Base-by-base conservation (phyloP, 208 protist species). In the Leishmania tropica region DNA sequence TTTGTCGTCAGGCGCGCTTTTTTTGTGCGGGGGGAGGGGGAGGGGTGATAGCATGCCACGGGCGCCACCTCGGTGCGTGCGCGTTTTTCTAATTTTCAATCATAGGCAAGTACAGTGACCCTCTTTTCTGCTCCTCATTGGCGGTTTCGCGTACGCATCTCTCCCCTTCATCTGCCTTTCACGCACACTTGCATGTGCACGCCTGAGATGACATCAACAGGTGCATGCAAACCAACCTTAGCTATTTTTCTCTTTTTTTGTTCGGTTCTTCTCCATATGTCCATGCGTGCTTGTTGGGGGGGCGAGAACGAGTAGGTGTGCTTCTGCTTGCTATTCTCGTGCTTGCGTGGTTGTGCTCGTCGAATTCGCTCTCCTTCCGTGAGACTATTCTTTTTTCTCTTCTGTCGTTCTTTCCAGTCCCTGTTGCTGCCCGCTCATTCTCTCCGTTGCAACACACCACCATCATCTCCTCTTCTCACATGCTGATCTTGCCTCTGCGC, bases 351-450 rank as follows among this genome's bases (percentile, higher is more conserved):
- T 11, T 21, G 28, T 74, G 11, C 70, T n/a, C 45, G 15, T 53
- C 31, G 40, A 48, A 56, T n/a, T 70, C 28, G 51, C 45, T 54
- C 58, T 48, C 28, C 31, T 75, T 35, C 28, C 17, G 51, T 35
- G 62, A 60, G 67, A 31, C 28, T 85, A 64, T 74, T 74, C 70
- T 74, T 74, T 74, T 71, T 40, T 71, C 48, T 19, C 51, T 19
- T 11, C 15, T 35, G 19, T 74, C 28, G 2, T 28, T 37, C 6
- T 37, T 45, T 45, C 10, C 6, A 47, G 45, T 53, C 3, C 28
- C 37, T 31, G 40, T 74, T 47, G 70, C 70, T 31, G 28, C 5
- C 37, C 24, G n/a, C 68, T 64, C 31, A 79, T 78, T 76, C 35
- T 79, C 31, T 85, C 13, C 58, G 35, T 56, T 58, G 64, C 45